Conservation (phyloP, 2,329 filamentous ascomycete species). For the Aspergillus transmontanensis region DNA sequence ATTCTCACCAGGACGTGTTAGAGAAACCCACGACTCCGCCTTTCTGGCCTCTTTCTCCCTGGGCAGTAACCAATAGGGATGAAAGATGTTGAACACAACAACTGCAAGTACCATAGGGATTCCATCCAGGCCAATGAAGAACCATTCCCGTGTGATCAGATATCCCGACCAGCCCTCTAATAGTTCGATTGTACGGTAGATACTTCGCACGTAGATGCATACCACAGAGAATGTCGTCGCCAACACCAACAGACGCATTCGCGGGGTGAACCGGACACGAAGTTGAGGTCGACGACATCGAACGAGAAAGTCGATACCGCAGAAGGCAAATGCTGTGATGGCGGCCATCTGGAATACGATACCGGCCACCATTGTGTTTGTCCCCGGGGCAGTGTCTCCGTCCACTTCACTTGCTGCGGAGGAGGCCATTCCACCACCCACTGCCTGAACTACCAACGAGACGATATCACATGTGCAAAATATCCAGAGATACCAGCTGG, state of each 20-base stretch:
- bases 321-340: slow-evolving; percentile 47
- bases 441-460: slow-evolving; percentile 58
- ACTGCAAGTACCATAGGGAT: slow-evolving; percentile 52
- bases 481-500: slow-evolving; percentile 50
- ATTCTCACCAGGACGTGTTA: background rate
- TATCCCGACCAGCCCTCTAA: slow-evolving; percentile 54
- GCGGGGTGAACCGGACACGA: too few species aligned
- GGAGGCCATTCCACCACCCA: slow-evolving; percentile 57
- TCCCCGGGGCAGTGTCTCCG: slow-evolving; percentile 51
- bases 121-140: slow-evolving; percentile 54
- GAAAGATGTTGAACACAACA: slow-evolving; percentile 46
- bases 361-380: slow-evolving; percentile 56
- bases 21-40: background rate
- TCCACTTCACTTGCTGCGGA: slow-evolving; percentile 44
- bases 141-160: slow-evolving; percentile 52
- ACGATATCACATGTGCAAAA: slow-evolving; percentile 58
- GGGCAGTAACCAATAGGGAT: slow-evolving; percentile 47
- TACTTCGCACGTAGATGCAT: slow-evolving; percentile 51
- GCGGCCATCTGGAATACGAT: slow-evolving; percentile 61
- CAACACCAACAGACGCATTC: background rate
- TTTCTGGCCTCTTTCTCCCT: slow-evolving; percentile 8
- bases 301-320: slow-evolving; percentile 46
- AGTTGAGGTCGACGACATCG: background rate
- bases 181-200: slow-evolving; percentile 56
- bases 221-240: slow-evolving; percentile 47